phyloP scores from a whole-genome alignment of 768 basidiomycete species.

The Boletus eberwhitei region DNA sequence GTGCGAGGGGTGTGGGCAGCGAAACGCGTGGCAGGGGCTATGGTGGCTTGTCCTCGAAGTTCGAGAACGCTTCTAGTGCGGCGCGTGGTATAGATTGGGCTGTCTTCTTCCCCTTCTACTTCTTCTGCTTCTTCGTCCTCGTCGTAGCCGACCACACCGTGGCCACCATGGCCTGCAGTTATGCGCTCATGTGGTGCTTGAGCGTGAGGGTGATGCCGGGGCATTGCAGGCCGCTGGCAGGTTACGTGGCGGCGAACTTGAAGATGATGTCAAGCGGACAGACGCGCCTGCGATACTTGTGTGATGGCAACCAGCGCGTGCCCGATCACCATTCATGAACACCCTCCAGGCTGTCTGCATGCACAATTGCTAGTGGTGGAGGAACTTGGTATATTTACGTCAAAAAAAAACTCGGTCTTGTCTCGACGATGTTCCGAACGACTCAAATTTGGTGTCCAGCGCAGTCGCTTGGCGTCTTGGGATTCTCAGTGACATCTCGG shows the following conservation, averaged over 20 bases:
- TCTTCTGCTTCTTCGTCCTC: conserved; percentile 5
- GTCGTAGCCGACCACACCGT: background rate
- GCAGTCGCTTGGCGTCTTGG: background rate
- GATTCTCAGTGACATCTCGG: background rate
- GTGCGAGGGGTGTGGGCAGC: conserved; percentile 12
- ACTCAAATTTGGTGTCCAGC: too few relatives aligned
- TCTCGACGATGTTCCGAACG: too few relatives aligned
- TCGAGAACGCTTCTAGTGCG: conserved; percentile 25
- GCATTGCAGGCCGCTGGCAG: background rate
- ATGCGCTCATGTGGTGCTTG: background rate
- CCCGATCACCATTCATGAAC: background rate
- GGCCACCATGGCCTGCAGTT: background rate
- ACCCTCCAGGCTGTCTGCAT: background rate
- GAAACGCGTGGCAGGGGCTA: conserved; percentile 3
- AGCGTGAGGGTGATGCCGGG: background rate
- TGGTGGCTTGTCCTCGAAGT: conserved; percentile 8
- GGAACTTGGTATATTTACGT: background rate
- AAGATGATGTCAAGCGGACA: background rate
- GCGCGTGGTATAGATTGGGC: conserved; percentile 17
- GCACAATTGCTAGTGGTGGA: background rate
- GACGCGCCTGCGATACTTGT: background rate
- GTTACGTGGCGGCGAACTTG: background rate
- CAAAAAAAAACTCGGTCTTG: background rate
- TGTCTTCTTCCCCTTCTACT: background rate
- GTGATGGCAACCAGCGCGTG: background rate